Conservation (phyloP, 225 moss, liverwort and hornwort genomes). For the Polytrichum formosum region DNA sequence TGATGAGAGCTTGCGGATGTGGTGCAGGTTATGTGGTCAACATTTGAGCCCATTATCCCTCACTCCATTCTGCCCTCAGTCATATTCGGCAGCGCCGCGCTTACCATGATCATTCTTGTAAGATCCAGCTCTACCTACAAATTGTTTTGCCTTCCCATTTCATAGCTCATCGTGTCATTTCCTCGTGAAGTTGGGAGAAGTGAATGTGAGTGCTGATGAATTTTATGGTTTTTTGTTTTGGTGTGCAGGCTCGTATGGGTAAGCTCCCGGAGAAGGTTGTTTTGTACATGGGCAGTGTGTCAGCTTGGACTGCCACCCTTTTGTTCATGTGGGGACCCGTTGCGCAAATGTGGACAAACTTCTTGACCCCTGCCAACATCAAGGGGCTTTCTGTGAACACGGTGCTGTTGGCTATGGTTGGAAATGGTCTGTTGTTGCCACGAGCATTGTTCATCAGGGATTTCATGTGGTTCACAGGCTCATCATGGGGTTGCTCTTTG, state of each 20-base stretch:
- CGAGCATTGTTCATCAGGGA: constrained; percentile 84
- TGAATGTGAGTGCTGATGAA: not conserved
- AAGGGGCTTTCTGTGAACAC: constrained; percentile 82
- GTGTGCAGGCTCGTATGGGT: constrained; percentile 51
- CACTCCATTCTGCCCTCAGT: constrained; percentile 59
- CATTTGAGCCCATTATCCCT: constrained; percentile 63
- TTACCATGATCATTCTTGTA: constrained; percentile 60
- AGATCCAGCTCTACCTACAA: not conserved
- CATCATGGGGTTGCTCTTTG: constrained; percentile 73
- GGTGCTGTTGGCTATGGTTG: constrained; percentile 78
- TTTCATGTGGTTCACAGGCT: constrained; percentile 87
- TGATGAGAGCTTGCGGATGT: not conserved
- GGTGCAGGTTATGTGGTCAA: constrained; percentile 90
- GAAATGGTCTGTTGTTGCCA: constrained; percentile 73
- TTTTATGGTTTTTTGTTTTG: not conserved
- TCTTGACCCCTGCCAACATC: constrained; percentile 73
- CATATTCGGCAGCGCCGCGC: constrained; percentile 41
- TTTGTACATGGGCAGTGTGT: constrained; percentile 43
- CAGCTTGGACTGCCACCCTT: constrained; percentile 94
- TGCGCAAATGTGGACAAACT: constrained; percentile 93
- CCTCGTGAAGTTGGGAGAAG: too few species aligned
- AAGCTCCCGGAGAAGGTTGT: constrained; percentile 55
- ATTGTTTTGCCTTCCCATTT: not conserved
- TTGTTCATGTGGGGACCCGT: constrained; percentile 94
- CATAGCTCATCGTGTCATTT: not conserved